phyloP scores from a whole-genome alignment of 2,329 filamentous ascomycete genomes.

The Chaetomium olivaceum region DNA sequence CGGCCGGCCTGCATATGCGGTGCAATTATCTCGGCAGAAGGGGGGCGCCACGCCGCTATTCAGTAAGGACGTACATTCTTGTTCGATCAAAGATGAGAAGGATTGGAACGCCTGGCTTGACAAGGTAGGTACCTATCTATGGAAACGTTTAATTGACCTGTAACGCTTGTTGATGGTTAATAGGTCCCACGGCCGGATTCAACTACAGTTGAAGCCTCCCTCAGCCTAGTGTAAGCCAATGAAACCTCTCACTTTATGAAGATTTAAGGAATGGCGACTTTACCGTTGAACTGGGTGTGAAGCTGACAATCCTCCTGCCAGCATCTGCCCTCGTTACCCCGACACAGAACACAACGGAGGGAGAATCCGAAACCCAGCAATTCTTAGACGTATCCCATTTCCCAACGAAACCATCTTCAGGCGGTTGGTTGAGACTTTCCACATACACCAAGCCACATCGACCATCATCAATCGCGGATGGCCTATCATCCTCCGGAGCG shows the following conservation, averaged over 20 bases:
- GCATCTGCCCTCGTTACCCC: neutral
- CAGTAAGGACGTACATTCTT: neutral
- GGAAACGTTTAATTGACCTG: neutral
- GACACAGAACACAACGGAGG: neutral
- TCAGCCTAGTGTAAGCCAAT: neutral
- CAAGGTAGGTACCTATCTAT: neutral
- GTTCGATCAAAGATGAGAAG: neutral
- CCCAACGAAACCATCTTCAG: neutral
- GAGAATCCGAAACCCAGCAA: neutral
- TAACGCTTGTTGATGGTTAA: neutral
- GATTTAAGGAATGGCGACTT: neutral
- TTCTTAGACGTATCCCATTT: neutral
- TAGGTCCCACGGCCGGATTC: neutral
- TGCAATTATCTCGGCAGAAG: neutral
- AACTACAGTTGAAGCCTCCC: neutral
- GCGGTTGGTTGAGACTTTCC: neutral
- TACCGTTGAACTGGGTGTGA: neutral
- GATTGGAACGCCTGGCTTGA: neutral
- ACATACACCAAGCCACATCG: neutral
- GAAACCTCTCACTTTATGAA: neutral
- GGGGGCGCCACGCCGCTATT: neutral
- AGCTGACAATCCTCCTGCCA: neutral
- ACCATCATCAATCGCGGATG: neutral
- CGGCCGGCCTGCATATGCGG: neutral
- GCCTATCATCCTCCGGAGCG: neutral